phyloP scores from a whole-genome alignment of 2,329 filamentous ascomycete species.

The Pyrenophora graminea region DNA sequence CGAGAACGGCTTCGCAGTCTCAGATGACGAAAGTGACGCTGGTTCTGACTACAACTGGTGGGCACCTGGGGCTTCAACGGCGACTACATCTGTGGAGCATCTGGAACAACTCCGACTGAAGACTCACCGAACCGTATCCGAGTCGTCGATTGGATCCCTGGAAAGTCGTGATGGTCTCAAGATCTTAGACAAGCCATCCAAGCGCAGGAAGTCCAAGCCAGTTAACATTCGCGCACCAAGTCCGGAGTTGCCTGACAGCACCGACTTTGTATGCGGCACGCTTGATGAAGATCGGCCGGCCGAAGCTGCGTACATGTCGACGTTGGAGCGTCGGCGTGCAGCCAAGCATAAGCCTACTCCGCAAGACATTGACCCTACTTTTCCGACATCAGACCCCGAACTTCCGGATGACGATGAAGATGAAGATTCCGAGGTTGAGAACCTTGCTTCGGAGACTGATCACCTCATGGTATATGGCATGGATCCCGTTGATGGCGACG shows the following conservation, averaged over 20 bases:
- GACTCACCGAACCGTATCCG: conserved; percentile 54
- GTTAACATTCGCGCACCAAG: conserved; percentile 66
- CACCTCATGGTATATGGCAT: conserved; percentile 71
- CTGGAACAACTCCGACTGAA: conserved; percentile 55
- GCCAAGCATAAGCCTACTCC: conserved; percentile 82
- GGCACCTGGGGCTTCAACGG: conserved; percentile 57
- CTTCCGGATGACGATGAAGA: conserved; percentile 74
- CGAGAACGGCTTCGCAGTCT: conserved; percentile 70
- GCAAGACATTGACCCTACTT: conserved; percentile 92
- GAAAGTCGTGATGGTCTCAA: conserved; percentile 44
- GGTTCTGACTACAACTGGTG: conserved; percentile 69
- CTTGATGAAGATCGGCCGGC: conserved; percentile 92
- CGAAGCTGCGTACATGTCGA: conserved; percentile 91
- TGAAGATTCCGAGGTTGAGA: conserved; percentile 44
- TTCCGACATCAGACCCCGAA: conserved; percentile 91
- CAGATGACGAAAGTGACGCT: conserved; percentile 68
- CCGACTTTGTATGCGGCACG: conserved; percentile 98
- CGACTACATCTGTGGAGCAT: conserved; percentile 57
- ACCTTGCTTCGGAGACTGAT: conserved; percentile 61
- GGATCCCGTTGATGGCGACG: conserved; percentile 65
- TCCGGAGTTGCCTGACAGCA: conserved; percentile 91
- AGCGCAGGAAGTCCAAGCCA: conserved; percentile 53
- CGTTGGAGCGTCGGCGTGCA: conserved; percentile 77
- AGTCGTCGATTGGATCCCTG: conserved; percentile 60
- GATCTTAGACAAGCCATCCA: conserved; percentile 39